Conservation (phyloP, 768 basidiomycete species). For the Kwoniella dendrophila region DNA sequence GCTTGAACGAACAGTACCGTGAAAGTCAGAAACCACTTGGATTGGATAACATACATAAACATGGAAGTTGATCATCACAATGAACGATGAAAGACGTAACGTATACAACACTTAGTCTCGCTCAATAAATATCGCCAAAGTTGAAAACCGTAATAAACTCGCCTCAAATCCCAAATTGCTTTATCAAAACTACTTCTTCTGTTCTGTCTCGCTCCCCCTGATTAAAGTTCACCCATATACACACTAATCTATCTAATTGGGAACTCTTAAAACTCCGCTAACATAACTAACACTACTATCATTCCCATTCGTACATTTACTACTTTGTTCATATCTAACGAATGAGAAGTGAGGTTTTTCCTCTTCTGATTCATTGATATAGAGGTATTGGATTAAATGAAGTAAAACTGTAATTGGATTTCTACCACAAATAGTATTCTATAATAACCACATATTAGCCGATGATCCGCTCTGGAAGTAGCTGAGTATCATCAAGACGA, state of each 20-base stretch:
- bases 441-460: slow-evolving; percentile 56
- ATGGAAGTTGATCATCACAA: too few relatives aligned
- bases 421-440: slow-evolving; percentile 96
- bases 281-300: slow-evolving; percentile 97
- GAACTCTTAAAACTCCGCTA: slow-evolving; percentile 62
- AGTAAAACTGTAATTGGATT: slow-evolving; percentile 93
- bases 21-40: too few relatives aligned
- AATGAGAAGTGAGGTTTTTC: slow-evolving; percentile 64
- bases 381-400: slow-evolving; percentile 68
- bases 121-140: too few relatives aligned
- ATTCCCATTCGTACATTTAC: slow-evolving; percentile 65
- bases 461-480: not conserved
- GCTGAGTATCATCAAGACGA: not conserved
- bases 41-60: too few relatives aligned
- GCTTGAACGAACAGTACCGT: too few relatives aligned
- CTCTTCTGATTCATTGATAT: slow-evolving; percentile 49
- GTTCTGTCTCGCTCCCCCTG: not conserved
- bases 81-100: too few relatives aligned
- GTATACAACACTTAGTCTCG: too few relatives aligned
- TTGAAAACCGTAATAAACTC: too few relatives aligned
- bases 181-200: too few relatives aligned
- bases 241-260: too few relatives aligned
- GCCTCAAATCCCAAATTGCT: too few relatives aligned
- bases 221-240: too few relatives aligned
- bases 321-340: slow-evolving; percentile 94